Base-by-base conservation (phyloP, 1,284 basidiomycete species). In the Ustilago crameri region DNA sequence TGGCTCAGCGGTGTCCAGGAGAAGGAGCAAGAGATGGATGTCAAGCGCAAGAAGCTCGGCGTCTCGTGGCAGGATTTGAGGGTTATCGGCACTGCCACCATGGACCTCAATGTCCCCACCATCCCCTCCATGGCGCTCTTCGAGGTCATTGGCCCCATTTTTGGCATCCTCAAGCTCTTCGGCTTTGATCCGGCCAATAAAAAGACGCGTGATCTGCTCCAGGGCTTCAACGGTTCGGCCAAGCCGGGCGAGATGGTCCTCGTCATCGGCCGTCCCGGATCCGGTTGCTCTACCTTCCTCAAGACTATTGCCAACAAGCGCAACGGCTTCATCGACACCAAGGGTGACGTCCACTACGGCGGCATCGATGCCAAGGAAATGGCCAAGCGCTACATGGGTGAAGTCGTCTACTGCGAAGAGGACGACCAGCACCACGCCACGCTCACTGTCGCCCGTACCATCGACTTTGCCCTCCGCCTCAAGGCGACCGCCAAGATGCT, bases 241-340 rank as follows among this genome's bases (percentile, higher is more conserved):
- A 62, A 65, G 20, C 77, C 79, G 0, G 77, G 79, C 34, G 78
- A 81, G 67, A 81, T 79, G 77, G 61, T 76, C 3, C 74, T 81
- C 46, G 91, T 93, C n/a, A 86, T 93, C 5, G 92, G 92, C 8
- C 89, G 90, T 49, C 92, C 92, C n/a, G 90, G 90, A 3, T 87
- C 90, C 0, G 91, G 91, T 2, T 93, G 91, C 79, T 88, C 86
- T 20, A 91, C 91, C 0, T 86, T 93, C 37, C 87, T 93, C 56
- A 91, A 91, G 81, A 86, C 86, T 0, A 85, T 93, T 40, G 88
- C 91, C 7, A 91, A 92, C 74, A 87, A 88, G 65, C 87, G 88
- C 0, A 78, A 84, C 0, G 89, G 89, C 65, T 92, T 87, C 68
- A 85, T 89, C 67, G 76, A 84, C 12, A 64, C 64, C 30, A 77